Base-by-base conservation (phyloP, 768 basidiomycete species). In the Lactarius hatsudake region DNA sequence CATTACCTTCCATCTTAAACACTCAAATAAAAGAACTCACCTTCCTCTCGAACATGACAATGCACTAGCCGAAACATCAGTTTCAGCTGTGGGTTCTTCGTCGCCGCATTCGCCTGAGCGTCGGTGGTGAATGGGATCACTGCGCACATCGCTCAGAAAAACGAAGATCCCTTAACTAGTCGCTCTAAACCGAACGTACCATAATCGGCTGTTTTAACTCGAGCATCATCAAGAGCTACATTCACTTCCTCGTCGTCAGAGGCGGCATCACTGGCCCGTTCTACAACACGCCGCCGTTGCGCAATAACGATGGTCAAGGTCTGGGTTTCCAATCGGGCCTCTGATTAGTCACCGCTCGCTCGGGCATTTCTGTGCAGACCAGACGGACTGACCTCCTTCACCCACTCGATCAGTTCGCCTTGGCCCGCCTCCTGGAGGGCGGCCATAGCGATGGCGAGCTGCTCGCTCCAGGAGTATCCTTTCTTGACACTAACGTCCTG, bases 401-500 rank as follows among this genome's bases (percentile, higher is more conserved):
- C 83, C 91, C 94, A 95, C 64, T 87, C 84, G 32, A 96, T 83
- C 48, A 94, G 79, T 36, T 82, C 81, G 63, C 78, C 77, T 72
- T 89, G 81, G 10, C 83, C 88, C 18, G 82, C 82, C 59, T 93
- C 89, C 10, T 88, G 79, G 15, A 98, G 82, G 56, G 85, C 83
- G 48, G 86, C 86, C 66, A 97, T 84, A 3, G 87, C 87, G 71
- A 98, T 93, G 3, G 91, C 96, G 57, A 98, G 81, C 76, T 98
- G 88, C 73, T 98, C 89, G 71, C 87, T 93, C 87, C 89, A 91
- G 18, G 90, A 86, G 77, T 93, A 89, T 7, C 93, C 93, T 72
- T 92, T 93, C 81, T 91, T 91, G 69, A 96, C 86, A 67, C 85
- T 81, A 34, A 96, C 84, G 61, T 96, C 94, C 17, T 80, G 83